phyloP scores from a whole-genome alignment of 305 asterid species.

The Fraxinus platypoda region DNA sequence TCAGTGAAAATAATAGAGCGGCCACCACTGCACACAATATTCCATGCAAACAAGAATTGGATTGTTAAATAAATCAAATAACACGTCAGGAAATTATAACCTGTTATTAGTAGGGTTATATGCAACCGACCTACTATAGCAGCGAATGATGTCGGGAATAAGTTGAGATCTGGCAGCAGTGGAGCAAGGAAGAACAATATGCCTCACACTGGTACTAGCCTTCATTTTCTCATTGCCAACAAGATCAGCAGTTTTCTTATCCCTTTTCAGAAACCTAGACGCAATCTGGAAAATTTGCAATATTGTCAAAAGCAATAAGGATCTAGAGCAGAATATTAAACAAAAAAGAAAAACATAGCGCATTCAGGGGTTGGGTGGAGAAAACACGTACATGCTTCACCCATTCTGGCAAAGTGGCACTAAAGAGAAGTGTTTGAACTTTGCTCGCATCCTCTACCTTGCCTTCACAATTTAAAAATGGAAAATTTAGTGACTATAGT shows the following conservation, averaged over 20 bases:
- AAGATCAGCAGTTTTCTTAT: slow-evolving; percentile 80
- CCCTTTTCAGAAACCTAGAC: slow-evolving; percentile 66
- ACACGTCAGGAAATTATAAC: neutral
- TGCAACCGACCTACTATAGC: slow-evolving; percentile 80
- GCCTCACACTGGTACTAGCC: slow-evolving; percentile 88
- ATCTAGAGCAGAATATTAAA: neutral
- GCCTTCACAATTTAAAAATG: slow-evolving; percentile 37
- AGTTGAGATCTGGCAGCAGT: slow-evolving; percentile 72
- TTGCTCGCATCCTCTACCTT: slow-evolving; percentile 81
- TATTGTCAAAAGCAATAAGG: neutral
- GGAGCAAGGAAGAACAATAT: slow-evolving; percentile 87
- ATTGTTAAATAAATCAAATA: neutral
- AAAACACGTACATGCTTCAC: slow-evolving; percentile 56
- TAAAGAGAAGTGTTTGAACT: slow-evolving; percentile 95
- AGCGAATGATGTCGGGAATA: slow-evolving; percentile 85
- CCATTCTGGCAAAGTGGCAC: slow-evolving; percentile 94
- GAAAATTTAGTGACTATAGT: neutral
- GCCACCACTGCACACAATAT: slow-evolving; percentile 65
- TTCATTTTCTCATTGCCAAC: slow-evolving; percentile 97
- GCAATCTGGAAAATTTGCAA: slow-evolving; percentile 46
- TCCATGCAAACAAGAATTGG: neutral
- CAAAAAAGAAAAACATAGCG: neutral
- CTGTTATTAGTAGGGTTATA: slow-evolving; percentile 3
- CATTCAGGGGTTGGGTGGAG: neutral
- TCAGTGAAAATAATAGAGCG: slow-evolving; percentile 89